Percentiles rank a stretch among this genome's conserved stretches.
Evolutionary conservation across 371 early-diverging fungal species (phyloP).

Genomic region (Mortierella sp.): DNA sequence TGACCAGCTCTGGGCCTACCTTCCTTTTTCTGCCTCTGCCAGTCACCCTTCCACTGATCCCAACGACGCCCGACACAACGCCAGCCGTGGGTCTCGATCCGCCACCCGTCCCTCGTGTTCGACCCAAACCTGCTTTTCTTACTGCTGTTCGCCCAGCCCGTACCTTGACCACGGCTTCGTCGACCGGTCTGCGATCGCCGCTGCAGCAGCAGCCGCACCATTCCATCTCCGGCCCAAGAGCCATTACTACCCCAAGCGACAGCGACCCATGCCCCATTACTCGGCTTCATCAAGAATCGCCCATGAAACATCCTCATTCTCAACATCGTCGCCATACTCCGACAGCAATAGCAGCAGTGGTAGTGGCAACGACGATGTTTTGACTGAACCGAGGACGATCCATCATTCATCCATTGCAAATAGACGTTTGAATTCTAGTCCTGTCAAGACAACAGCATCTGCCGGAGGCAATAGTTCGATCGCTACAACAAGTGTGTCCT

Average conservation of each 20-base stretch:
- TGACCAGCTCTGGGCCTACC: slow-evolving; percentile 17
- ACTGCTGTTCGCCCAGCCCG: background rate
- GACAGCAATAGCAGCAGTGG: slow-evolving; percentile 24
- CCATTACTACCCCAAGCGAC: slow-evolving; percentile 41
- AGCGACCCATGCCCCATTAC: slow-evolving; percentile 22
- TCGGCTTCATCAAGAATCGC: background rate
- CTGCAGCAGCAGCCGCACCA: slow-evolving; percentile 7
- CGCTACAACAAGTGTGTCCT: too few species aligned
- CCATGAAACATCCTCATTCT: background rate
- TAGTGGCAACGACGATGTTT: slow-evolving; percentile 34
- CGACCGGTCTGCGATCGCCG: slow-evolving; percentile 4
- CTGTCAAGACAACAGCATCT: too few species aligned
- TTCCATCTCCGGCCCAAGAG: slow-evolving; percentile 50
- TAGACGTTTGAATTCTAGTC: too few species aligned
- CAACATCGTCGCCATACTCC: slow-evolving; percentile 25
- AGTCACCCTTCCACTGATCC: slow-evolving; percentile 4
- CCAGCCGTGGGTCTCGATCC: background rate
- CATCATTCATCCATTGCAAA: too few species aligned
- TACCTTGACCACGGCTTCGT: slow-evolving; percentile 3
- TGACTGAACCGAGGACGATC: too few species aligned
- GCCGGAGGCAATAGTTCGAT: too few species aligned
- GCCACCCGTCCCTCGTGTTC: slow-evolving; percentile 20
- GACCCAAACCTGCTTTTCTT: slow-evolving; percentile 24
- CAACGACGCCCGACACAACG: background rate
- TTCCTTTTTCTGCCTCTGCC: slow-evolving; percentile 19